Percentiles rank a stretch among this genome's conserved stretches.
Evolutionary conservation across 192 early-diverging fungal genomes (phyloP).

Genomic region (Pilobolus umbonatus): DNA sequence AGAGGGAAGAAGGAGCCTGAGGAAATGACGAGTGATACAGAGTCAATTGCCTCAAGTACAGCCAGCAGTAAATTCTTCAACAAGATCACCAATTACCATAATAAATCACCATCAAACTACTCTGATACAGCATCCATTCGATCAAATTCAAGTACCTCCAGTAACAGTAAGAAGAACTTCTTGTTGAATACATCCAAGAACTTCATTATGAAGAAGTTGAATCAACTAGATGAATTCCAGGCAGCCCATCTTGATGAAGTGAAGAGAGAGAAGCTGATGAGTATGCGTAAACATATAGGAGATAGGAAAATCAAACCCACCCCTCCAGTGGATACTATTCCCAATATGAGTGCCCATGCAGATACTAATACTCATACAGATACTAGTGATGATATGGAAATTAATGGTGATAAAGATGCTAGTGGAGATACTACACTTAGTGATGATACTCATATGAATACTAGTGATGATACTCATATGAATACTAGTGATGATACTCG

Average conservation of each 20-base stretch:
- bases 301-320: neutral
- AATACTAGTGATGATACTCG: no score
- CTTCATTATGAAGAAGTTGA: neutral
- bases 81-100: neutral
- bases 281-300: constrained; percentile 2
- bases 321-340: neutral
- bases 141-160: neutral
- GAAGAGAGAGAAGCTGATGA: neutral
- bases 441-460: no score
- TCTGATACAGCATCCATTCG: neutral
- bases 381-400: no score
- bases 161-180: constrained; percentile 1
- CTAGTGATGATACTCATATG: no score
- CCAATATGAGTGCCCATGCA: neutral
- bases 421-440: no score
- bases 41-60: neutral
- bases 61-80: neutral
- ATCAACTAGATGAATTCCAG: neutral
- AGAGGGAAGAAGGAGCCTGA: neutral
- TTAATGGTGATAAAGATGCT: no score
- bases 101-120: neutral
- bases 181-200: neutral
- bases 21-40: neutral
- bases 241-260: constrained; percentile 9
- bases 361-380: neutral